A percentile compares a stretch with the other conserved stretches of the same genome.
These are phyloP conservation scores for Aspergillus unguis DNA, from an alignment of 2,329 filamentous ascomycete species.

Conservation along the genomic window DNA sequence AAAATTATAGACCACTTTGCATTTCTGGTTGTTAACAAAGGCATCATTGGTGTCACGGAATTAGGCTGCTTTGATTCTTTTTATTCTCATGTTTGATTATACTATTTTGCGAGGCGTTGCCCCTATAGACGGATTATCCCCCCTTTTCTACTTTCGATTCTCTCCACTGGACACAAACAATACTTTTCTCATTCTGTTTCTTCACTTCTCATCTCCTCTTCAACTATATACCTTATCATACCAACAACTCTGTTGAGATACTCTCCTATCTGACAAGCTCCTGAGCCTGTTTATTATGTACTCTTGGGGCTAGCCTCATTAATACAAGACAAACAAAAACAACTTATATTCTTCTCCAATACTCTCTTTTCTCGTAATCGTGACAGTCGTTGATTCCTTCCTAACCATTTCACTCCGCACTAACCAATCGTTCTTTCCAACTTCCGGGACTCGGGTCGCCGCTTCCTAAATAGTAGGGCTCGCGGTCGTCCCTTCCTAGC, in stretches of 20 bases:
- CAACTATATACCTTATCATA: conserved; percentile 15
- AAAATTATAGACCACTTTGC: conserved; percentile 39
- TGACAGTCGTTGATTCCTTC: too few species aligned
- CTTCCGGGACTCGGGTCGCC: too few species aligned
- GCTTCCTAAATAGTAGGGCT: too few species aligned
- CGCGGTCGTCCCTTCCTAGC: too few species aligned
- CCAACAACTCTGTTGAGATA: conserved; percentile 11
- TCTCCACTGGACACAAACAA: not conserved
- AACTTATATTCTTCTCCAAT: not conserved
- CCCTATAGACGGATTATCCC: conserved; percentile 26
- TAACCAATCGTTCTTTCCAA: too few species aligned
- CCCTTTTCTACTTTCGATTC: not conserved
- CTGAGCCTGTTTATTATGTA: conserved; percentile 14
- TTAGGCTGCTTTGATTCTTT: conserved; percentile 15
- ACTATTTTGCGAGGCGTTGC: conserved; percentile 24
- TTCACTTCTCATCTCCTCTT: conserved; percentile 14
- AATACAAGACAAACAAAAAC: not conserved
- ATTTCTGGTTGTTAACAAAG: conserved; percentile 35
- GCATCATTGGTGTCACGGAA: conserved; percentile 37
- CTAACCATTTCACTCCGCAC: too few species aligned
- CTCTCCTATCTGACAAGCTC: conserved; percentile 16
- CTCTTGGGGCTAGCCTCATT: conserved; percentile 5
- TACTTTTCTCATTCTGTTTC: conserved; percentile 17
- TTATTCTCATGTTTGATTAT: conserved; percentile 14
- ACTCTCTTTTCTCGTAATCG: too few species aligned